Base-by-base conservation (phyloP, 805 yeast genomes). In the Yamadazyma akitaensis region DNA sequence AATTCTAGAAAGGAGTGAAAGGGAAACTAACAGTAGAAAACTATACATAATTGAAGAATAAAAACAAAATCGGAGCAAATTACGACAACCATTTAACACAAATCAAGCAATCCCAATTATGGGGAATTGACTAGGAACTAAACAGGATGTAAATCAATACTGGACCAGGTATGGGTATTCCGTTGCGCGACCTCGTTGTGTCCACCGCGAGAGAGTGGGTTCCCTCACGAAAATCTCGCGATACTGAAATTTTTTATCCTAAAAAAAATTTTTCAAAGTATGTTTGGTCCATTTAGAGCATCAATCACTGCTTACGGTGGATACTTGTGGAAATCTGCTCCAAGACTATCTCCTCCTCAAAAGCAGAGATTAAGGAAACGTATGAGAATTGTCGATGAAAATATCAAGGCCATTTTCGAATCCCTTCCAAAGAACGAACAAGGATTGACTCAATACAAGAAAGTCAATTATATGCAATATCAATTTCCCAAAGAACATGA, bases 361-460 rank as follows among this genome's bases (percentile, higher is more conserved):
- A 94, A 94, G 66, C 77, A 76, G 50, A 78, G 98, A 61, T 90
- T 88, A 62, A 80, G 97, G 71, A 76, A 79, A 53, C 81, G 99
- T 67, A 76, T 94, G 79, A 81, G 79, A 62, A 70, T 70, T 37
- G 97, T 94, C 42, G 99, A 94, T 70, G 59, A 75, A 14, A 91
- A 86, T 53, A 80, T 94, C 50, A 84, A 81, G 41, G 76, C 79
- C 7, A 72, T 90, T 18, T 79, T 77, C 54, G 59, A 74, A 41
- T 59, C 65, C 11, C 53, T 67, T 30, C 50, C 51, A 5, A 53
- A 52, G 28, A 54, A 57, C 21, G 68, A 67, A 39, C 63, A 69
- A 14, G 48, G 49, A 1, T 21, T 38, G 3, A 62, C 78, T 26
- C 68, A 67, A n/a, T 64, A 51, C 58, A 58, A 54, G 48, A 68